phyloP scores from a whole-genome alignment of 2,329 filamentous ascomycete genomes.

The Fusarium piperis region DNA sequence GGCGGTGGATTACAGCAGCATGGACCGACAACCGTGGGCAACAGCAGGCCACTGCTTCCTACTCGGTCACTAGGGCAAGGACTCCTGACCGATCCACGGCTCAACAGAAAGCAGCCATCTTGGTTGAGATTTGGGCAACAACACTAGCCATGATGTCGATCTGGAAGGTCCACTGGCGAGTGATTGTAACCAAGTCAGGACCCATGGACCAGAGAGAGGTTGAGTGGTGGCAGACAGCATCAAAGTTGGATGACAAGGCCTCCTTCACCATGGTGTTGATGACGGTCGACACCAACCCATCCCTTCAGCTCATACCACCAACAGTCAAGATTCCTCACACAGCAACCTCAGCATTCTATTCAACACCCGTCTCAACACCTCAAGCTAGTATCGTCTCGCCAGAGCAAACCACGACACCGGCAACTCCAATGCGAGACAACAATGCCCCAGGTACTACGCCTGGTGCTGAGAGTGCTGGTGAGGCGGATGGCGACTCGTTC shows the following conservation, averaged over 20 bases:
- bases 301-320: constrained; percentile 69
- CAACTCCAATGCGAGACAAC: constrained; percentile 57
- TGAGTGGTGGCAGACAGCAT: constrained; percentile 65
- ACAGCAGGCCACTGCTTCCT: constrained; percentile 77
- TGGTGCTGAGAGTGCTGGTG: constrained; percentile 53
- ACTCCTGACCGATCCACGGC: constrained; percentile 57
- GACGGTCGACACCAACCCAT: constrained; percentile 72
- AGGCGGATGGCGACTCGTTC: constrained; percentile 66
- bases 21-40: constrained; percentile 84
- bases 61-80: constrained; percentile 72
- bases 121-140: constrained; percentile 80
- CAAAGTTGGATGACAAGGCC: constrained; percentile 61
- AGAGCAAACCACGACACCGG: constrained; percentile 64
- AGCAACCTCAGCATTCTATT: constrained; percentile 58
- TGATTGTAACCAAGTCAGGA: constrained; percentile 78
- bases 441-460: constrained; percentile 57
- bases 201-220: constrained; percentile 74
- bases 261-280: constrained; percentile 67
- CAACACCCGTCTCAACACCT: constrained; percentile 76
- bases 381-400: constrained; percentile 68
- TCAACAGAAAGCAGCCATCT: constrained; percentile 65
- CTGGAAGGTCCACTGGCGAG: constrained; percentile 78
- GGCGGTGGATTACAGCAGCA: constrained; percentile 80
- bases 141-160: constrained; percentile 77
- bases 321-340: constrained; percentile 58